These are phyloP conservation scores for Talaromyces rugulosus DNA, from an alignment of 2,329 filamentous ascomycete genomes.

Conservation along the genomic window DNA sequence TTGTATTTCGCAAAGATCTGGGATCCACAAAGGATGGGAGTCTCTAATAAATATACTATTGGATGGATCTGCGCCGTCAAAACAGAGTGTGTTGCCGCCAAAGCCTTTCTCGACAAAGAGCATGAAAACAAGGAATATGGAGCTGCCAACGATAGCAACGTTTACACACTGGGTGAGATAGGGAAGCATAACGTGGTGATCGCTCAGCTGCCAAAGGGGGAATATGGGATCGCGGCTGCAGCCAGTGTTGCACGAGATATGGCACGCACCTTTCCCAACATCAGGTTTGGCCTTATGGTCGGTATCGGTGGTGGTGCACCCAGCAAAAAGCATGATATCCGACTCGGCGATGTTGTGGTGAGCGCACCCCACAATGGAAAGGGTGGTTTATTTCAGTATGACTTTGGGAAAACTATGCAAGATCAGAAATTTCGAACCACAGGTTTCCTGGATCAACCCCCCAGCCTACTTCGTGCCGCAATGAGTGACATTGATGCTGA, in stretches of 20 bases:
- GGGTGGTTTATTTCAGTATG: constrained; percentile 26
- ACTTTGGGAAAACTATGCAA: constrained; percentile 22
- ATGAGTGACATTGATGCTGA: constrained; percentile 6
- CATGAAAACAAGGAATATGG: constrained; percentile 22
- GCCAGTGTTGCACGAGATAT: constrained; percentile 28
- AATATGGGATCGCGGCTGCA: constrained; percentile 28
- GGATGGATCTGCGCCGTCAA: constrained; percentile 39
- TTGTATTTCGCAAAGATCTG: too few relatives aligned
- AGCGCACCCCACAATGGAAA: constrained; percentile 16
- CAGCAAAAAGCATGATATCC: constrained; percentile 7
- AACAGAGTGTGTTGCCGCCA: constrained; percentile 36
- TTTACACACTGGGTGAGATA: constrained; percentile 28
- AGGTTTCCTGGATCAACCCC: constrained; percentile 16
- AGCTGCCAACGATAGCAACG: constrained; percentile 20
- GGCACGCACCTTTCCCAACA: constrained; percentile 25
- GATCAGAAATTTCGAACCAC: constrained; percentile 15
- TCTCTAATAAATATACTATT: neutral
- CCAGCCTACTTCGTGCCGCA: constrained; percentile 14
- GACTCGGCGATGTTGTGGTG: constrained; percentile 17
- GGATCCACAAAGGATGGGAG: neutral
- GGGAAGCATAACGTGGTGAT: constrained; percentile 28
- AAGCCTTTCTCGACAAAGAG: constrained; percentile 37
- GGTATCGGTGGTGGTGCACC: constrained; percentile 38
- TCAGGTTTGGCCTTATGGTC: constrained; percentile 40
- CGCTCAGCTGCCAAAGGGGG: constrained; percentile 25